Base-by-base conservation (phyloP, 2,329 filamentous ascomycete species). In the Neofusicoccum laricinum region DNA sequence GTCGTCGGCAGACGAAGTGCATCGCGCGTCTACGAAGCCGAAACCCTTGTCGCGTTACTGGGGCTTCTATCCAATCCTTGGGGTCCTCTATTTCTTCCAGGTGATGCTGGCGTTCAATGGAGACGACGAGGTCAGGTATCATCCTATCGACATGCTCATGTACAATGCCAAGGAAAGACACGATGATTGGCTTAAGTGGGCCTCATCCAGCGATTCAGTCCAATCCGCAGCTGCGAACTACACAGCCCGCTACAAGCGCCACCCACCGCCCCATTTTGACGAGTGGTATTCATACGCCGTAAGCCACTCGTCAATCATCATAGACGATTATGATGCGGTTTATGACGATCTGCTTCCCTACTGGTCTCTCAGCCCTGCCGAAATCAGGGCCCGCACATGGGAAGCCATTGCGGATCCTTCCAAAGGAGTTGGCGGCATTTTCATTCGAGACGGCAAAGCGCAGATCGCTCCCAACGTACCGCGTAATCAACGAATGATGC, bases 291-390 rank as follows among this genome's bases (percentile, higher is more conserved):
- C 81, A 41, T 88, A 82, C 71, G 85, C 86, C 1, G 80, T 76
- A 4, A 79, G 73, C 6, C 80, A 80, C 43, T 81, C 79, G 14
- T 84, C 84, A 0, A 71, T 81, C 4, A 73, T 88, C 8, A 83
- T 88, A 55, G 86, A 88, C 66, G 84, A 87, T 67, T 88, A 82
- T 66, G 84, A 88, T 72, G 84, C 83, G 67, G 86, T 88, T 15
- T 74, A 86, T 66, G 71, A 81, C 21, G 84, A 88, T 67, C 71
- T 88, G 8, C 73, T 82, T 7, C 85, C 85, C 1, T 88, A 87
- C 67, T 83, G 81, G 51, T 79, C 82, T 2, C 71, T 87, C 32
- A 71, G 76, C 3, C 84, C 86, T 0, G 75, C 77, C 25, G 76
- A 82, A 41, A 77, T 88, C 32, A 78, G 86, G 43, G 72, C 80